A percentile compares a stretch with the other conserved stretches of the same genome.
phyloP scores from a whole-genome alignment of 495 filamentous ascomycete genomes.

The Eremomyces bilateralis region DNA sequence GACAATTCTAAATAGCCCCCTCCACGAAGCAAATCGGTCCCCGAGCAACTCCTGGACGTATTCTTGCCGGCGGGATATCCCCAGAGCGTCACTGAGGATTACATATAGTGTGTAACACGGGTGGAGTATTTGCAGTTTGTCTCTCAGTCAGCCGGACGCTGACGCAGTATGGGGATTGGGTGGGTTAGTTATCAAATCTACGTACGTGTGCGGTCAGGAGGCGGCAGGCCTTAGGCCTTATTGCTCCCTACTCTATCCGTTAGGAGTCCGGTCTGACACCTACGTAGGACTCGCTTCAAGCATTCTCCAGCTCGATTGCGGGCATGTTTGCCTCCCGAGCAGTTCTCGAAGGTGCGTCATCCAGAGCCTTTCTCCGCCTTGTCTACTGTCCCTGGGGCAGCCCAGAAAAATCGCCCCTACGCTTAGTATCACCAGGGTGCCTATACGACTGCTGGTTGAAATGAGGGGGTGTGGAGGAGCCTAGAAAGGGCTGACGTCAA shows the following conservation, averaged over 20 bases:
- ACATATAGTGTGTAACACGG: conserved; percentile 37
- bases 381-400: too few species aligned
- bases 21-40: conserved; percentile 12
- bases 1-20: conserved; percentile 7
- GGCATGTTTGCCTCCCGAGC: conserved; percentile 73
- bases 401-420: too few species aligned
- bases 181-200: conserved; percentile 50
- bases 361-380: conserved; percentile 1
- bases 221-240: too few species aligned
- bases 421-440: too few species aligned
- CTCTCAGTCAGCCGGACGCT: conserved; percentile 1
- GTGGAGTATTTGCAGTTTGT: not conserved
- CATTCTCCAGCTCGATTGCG: conserved; percentile 85
- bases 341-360: conserved; percentile 50
- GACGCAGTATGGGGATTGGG: too few species aligned
- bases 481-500: too few species aligned
- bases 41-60: conserved; percentile 33
- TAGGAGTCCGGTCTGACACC: too few species aligned
- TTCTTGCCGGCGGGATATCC: conserved; percentile 92
- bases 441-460: too few species aligned
- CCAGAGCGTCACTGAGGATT: conserved; percentile 74
- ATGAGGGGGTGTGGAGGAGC: too few species aligned
- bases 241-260: too few species aligned
- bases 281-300: conserved; percentile 86
- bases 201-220: conserved; percentile 17